Evolutionary conservation across 1,284 basidiomycete species (phyloP).

Genomic region (Phylloporus gajari): DNA sequence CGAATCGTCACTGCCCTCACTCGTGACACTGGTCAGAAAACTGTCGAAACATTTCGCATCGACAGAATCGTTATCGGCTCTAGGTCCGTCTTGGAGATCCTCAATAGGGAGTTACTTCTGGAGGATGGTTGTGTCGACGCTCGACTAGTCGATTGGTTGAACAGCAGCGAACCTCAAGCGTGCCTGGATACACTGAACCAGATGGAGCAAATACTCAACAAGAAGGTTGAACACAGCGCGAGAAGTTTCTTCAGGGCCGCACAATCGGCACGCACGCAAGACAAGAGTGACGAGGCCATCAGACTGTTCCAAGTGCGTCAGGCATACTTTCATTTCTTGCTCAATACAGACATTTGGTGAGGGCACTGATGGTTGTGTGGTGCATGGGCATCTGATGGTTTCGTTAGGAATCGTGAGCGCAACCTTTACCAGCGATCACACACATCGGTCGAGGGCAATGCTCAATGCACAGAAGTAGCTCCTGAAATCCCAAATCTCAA

Average conservation of each 20-base stretch:
- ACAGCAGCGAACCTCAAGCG: slow-evolving; percentile 4
- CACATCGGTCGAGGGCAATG: neutral
- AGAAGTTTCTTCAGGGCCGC: neutral
- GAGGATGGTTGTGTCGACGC: neutral
- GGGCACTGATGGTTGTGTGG: neutral
- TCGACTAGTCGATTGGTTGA: slow-evolving; percentile 20
- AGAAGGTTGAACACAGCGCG: neutral
- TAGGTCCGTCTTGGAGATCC: slow-evolving; percentile 5
- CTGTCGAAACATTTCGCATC: slow-evolving; percentile 19
- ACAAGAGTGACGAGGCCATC: neutral
- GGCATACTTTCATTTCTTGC: slow-evolving; percentile 15
- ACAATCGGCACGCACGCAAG: neutral
- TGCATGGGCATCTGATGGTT: neutral
- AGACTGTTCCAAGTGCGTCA: slow-evolving; percentile 3
- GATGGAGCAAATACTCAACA: slow-evolving; percentile 8
- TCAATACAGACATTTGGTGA: slow-evolving; percentile 17
- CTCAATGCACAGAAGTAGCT: neutral
- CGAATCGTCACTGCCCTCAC: slow-evolving; percentile 3
- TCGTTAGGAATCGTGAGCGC: neutral
- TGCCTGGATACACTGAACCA: slow-evolving; percentile 13
- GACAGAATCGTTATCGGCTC: slow-evolving; percentile 25
- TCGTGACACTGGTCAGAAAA: slow-evolving; percentile 6
- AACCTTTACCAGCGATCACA: neutral
- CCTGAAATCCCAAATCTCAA: neutral
- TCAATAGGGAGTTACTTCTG: slow-evolving; percentile 9